phyloP scores from a whole-genome alignment of 768 basidiomycete species.

The Lentinula sp. region DNA sequence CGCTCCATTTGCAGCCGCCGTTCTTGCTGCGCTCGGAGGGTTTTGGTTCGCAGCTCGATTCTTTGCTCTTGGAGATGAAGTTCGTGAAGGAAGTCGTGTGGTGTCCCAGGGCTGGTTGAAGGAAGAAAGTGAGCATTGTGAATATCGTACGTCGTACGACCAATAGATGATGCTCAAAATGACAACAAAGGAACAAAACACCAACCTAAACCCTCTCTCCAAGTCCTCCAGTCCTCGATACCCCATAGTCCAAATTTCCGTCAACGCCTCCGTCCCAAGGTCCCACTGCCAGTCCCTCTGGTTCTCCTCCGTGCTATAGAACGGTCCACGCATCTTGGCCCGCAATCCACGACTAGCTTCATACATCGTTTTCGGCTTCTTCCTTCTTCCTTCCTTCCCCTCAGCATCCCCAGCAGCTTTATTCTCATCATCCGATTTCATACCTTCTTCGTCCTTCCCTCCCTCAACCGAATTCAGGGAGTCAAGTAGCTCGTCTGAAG shows the following conservation, averaged over 20 bases:
- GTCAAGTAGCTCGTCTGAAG: not conserved
- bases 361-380: conserved; percentile 38
- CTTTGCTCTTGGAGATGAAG: conserved; percentile 60
- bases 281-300: conserved; percentile 59
- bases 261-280: conserved; percentile 64
- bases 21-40: conserved; percentile 25
- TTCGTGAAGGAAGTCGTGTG: conserved; percentile 70
- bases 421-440: conserved; percentile 32
- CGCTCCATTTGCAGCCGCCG: conserved; percentile 20
- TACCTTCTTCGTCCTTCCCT: conserved; percentile 11
- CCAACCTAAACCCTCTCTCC: conserved; percentile 62
- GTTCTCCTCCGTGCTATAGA: conserved; percentile 22
- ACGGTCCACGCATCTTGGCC: conserved; percentile 36
- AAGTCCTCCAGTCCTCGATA: conserved; percentile 60
- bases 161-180: too few relatives aligned
- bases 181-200: conserved; percentile 8
- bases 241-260: conserved; percentile 83
- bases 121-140: not conserved
- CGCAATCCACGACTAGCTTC: conserved; percentile 53
- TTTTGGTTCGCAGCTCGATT: conserved; percentile 48
- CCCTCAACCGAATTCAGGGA: not conserved
- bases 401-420: not conserved
- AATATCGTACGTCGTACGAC: not conserved
- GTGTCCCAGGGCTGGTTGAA: conserved; percentile 54
- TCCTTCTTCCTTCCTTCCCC: not conserved